phyloP scores from a whole-genome alignment of 179 eudicot genomes.

The Heliamphora ciliata region DNA sequence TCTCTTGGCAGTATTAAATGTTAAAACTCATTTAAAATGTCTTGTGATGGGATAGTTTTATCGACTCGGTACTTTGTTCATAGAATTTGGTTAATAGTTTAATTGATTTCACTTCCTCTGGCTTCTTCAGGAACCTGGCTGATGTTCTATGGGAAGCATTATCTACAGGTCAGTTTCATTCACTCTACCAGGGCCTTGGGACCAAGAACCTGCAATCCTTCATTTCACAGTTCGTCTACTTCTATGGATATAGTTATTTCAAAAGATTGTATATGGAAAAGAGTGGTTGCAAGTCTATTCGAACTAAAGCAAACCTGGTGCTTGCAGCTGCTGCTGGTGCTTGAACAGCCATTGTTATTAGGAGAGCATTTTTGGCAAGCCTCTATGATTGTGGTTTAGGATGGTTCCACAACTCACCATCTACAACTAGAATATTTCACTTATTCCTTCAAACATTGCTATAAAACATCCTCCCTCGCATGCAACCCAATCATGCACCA shows the following conservation, averaged over 20 bases:
- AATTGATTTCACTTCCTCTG: slow-evolving; percentile 7
- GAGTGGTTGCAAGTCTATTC: slow-evolving; percentile 67
- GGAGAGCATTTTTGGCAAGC: slow-evolving; percentile 27
- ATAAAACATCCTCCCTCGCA: too few relatives aligned
- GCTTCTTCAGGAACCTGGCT: slow-evolving; percentile 55
- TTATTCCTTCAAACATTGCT: background rate
- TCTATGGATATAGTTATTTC: slow-evolving; percentile 81
- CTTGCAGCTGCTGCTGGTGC: slow-evolving; percentile 89
- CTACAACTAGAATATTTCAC: background rate
- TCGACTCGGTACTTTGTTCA: background rate
- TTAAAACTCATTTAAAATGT: background rate
- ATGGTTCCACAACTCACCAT: background rate
- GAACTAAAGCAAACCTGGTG: slow-evolving; percentile 69
- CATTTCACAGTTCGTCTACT: slow-evolving; percentile 73
- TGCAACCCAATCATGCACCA: too few relatives aligned
- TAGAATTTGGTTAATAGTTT: background rate
- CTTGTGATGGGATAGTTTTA: slow-evolving; percentile 2
- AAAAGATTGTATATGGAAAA: slow-evolving; percentile 67
- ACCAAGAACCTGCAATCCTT: slow-evolving; percentile 86
- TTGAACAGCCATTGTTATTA: slow-evolving; percentile 64
- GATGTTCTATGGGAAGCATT: slow-evolving; percentile 80
- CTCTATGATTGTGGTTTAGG: background rate
- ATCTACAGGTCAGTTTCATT: slow-evolving; percentile 51
- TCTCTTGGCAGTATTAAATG: background rate
- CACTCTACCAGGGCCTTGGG: slow-evolving; percentile 84